Conservation (phyloP, 2,329 filamentous ascomycete genomes). For the Aspergillus hiratsukae region DNA sequence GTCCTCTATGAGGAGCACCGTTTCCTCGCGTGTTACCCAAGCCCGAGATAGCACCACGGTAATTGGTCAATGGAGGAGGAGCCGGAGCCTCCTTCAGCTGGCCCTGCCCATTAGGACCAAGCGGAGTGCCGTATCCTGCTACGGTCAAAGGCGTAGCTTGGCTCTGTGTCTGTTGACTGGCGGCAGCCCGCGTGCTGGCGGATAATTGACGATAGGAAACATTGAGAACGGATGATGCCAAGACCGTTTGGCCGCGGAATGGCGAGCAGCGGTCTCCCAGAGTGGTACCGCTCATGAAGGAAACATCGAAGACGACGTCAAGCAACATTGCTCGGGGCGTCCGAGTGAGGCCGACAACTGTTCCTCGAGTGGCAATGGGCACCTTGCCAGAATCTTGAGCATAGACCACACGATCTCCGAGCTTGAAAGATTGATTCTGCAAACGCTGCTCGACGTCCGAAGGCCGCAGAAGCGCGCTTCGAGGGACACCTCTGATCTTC, state of each 20-base stretch:
- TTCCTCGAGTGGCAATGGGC: conserved; percentile 84
- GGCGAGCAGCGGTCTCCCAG: conserved; percentile 84
- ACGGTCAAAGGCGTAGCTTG: conserved; percentile 51
- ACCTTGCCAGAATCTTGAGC: conserved; percentile 91
- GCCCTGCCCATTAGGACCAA: conserved; percentile 53
- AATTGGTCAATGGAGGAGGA: conserved; percentile 57
- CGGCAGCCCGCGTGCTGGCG: conserved; percentile 45
- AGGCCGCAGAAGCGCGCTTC: conserved; percentile 86
- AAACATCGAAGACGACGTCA: conserved; percentile 87
- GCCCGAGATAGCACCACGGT: conserved; percentile 53
- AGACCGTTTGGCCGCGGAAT: conserved; percentile 91
- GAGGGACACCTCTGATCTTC: conserved; percentile 74
- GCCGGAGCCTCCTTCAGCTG: conserved; percentile 56
- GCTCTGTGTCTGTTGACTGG: conserved; percentile 51
- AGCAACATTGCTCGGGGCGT: conserved; percentile 77
- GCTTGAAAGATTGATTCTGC: conserved; percentile 72
- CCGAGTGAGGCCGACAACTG: conserved; percentile 89
- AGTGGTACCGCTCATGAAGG: conserved; percentile 96
- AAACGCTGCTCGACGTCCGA: conserved; percentile 91
- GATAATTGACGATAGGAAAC: conserved; percentile 77
- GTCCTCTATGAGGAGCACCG: conserved; percentile 32
- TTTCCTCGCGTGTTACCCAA: conserved; percentile 34
- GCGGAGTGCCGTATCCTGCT: conserved; percentile 53
- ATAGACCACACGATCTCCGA: conserved; percentile 91
- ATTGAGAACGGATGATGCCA: conserved; percentile 84